Evolutionary conservation across 306 rosid species (phyloP).

Genomic region (Vicia faba): DNA sequence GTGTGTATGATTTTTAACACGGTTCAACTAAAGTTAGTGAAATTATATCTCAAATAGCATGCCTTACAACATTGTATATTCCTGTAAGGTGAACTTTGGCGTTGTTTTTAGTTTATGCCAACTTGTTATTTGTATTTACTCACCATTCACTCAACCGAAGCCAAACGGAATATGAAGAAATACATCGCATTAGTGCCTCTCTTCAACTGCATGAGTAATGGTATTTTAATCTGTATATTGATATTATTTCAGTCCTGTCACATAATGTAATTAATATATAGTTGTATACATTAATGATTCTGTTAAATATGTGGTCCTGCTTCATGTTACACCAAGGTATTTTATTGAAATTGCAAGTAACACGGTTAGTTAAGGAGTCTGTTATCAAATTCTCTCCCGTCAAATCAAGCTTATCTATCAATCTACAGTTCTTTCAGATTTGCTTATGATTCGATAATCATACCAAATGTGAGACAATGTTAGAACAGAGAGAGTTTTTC

Average conservation of each 20-base stretch:
- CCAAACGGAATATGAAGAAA: slow-evolving; percentile 39
- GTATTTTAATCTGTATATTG: slow-evolving; percentile 58
- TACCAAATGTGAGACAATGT: too few relatives aligned
- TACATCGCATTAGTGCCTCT: slow-evolving; percentile 43
- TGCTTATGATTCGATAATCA: too few relatives aligned
- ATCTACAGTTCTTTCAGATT: too few relatives aligned
- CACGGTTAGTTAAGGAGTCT: slow-evolving; percentile 4
- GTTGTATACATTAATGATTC: slow-evolving; percentile 43
- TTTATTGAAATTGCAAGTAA: slow-evolving; percentile 18
- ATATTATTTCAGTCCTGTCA: slow-evolving; percentile 46
- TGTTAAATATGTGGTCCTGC: slow-evolving; percentile 40
- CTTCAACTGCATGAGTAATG: slow-evolving; percentile 37
- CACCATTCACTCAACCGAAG: slow-evolving; percentile 43
- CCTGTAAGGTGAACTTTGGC: slow-evolving; percentile 54
- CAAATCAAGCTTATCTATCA: slow-evolving; percentile 12
- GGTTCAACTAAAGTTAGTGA: slow-evolving; percentile 41
- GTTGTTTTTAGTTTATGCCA: slow-evolving; percentile 46
- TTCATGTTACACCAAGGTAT: slow-evolving; percentile 36
- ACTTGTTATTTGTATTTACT: slow-evolving; percentile 43
- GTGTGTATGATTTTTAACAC: slow-evolving; percentile 37
- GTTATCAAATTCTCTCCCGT: slow-evolving; percentile 20
- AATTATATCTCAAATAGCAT: slow-evolving; percentile 45
- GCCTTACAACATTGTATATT: slow-evolving; percentile 59
- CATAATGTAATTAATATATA: slow-evolving; percentile 58
- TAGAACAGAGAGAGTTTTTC: too few relatives aligned